phyloP scores from a whole-genome alignment of 2,329 filamentous ascomycete genomes.

The Paramyrothecium roridum region DNA sequence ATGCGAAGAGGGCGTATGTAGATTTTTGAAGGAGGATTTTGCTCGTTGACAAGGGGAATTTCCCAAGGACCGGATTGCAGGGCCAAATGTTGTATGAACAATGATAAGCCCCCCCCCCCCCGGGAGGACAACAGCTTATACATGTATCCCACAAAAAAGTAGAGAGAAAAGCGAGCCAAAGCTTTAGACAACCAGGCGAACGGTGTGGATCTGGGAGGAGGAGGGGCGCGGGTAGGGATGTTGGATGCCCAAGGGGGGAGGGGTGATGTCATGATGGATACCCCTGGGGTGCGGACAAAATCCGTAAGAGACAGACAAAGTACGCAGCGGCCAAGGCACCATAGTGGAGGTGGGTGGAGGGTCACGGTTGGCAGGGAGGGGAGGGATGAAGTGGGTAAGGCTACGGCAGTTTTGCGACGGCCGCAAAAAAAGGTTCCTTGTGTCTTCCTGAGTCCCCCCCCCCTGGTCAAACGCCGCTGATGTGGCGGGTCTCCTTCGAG shows the following conservation, averaged over 20 bases:
- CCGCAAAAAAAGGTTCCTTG: slow-evolving; percentile 13
- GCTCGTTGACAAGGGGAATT: background rate
- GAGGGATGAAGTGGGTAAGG: slow-evolving; percentile 21
- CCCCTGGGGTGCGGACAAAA: background rate
- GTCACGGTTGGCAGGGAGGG: slow-evolving; percentile 8
- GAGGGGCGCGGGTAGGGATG: slow-evolving; percentile 15
- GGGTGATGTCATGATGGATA: background rate
- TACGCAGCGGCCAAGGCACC: background rate
- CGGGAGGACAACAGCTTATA: slow-evolving; percentile 14
- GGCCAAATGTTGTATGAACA: slow-evolving; percentile 5
- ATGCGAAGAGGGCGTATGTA: background rate
- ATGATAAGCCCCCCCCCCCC: slow-evolving; percentile 6
- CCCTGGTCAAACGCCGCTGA: slow-evolving; percentile 21
- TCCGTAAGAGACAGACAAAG: background rate
- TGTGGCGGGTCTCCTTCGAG: slow-evolving; percentile 25
- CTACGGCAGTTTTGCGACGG: slow-evolving; percentile 27
- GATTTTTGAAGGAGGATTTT: background rate
- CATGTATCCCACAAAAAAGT: slow-evolving; percentile 10
- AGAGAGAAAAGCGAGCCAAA: slow-evolving; percentile 11
- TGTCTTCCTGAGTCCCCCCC: slow-evolving; percentile 2
- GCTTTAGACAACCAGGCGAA: slow-evolving; percentile 6
- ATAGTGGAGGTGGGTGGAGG: slow-evolving; percentile 7
- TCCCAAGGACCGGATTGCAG: slow-evolving; percentile 4
- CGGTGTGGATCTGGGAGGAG: slow-evolving; percentile 15
- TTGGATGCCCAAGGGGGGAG: slow-evolving; percentile 5